phyloP scores from a whole-genome alignment of 192 early-diverging fungal genomes.

The Mortierella hygrophila region DNA sequence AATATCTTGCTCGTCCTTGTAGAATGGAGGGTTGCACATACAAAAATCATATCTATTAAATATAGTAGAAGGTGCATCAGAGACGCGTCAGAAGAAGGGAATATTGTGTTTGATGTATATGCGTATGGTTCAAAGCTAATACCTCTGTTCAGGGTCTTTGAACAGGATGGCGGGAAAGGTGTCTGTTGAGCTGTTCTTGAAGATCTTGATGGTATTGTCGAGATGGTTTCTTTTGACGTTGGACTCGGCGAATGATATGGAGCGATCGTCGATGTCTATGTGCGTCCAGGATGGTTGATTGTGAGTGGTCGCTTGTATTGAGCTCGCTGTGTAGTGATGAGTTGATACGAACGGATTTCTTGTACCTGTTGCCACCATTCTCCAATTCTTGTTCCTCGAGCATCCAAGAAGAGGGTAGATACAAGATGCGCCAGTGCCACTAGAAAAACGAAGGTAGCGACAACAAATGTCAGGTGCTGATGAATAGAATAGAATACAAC shows the following conservation, averaged over 20 bases:
- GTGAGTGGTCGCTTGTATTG: neutral
- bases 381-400: slow-evolving; percentile 66
- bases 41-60: slow-evolving; percentile 71
- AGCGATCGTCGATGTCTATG: slow-evolving; percentile 74
- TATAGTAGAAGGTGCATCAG: neutral
- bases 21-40: slow-evolving; percentile 97
- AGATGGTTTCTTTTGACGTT: slow-evolving; percentile 80
- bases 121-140: neutral
- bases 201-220: slow-evolving; percentile 65
- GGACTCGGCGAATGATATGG: slow-evolving; percentile 69
- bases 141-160: slow-evolving; percentile 6
- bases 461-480: neutral
- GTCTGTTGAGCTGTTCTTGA: slow-evolving; percentile 54
- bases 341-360: neutral
- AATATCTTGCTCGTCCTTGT: slow-evolving; percentile 70
- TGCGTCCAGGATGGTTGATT: neutral
- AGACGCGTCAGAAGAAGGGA: neutral
- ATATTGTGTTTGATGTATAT: too few species aligned
- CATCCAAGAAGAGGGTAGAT: slow-evolving; percentile 91
- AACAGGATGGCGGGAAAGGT: slow-evolving; percentile 23
- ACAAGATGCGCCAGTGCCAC: slow-evolving; percentile 91
- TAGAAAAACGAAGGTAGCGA: slow-evolving; percentile 29
- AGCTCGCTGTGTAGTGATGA: neutral
- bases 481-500: neutral
- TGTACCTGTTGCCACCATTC: slow-evolving; percentile 79